phyloP scores from a whole-genome alignment of 2,329 filamentous ascomycete genomes.

The Colletotrichum coccodes region DNA sequence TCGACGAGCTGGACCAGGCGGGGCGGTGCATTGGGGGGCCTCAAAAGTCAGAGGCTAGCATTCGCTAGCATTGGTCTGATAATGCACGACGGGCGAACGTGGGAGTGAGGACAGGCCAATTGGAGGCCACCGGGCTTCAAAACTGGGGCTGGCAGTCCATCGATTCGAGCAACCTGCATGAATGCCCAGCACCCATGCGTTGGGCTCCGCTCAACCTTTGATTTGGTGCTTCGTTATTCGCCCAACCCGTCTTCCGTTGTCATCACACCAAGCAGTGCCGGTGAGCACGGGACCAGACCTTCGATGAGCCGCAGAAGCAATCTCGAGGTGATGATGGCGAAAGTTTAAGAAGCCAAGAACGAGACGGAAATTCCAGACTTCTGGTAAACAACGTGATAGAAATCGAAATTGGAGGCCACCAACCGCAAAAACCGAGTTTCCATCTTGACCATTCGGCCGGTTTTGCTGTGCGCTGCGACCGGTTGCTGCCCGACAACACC shows the following conservation, averaged over 20 bases:
- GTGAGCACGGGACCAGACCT: constrained; percentile 14
- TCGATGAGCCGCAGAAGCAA: not conserved
- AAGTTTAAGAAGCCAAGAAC: not conserved
- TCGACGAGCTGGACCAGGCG: constrained; percentile 11
- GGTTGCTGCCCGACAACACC: not conserved
- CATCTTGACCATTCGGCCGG: not conserved
- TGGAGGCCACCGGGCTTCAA: not conserved
- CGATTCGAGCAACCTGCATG: constrained; percentile 30
- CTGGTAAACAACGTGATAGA: not conserved
- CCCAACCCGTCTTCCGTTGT: not conserved
- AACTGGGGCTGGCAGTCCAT: constrained; percentile 12
- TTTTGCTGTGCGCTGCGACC: not conserved
- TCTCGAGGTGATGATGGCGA: not conserved
- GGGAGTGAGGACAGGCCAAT: constrained; percentile 21
- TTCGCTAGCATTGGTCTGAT: constrained; percentile 9
- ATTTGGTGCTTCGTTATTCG: constrained; percentile 17
- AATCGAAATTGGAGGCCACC: not conserved
- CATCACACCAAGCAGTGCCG: constrained; percentile 10
- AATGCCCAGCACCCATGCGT: constrained; percentile 32
- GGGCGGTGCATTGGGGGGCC: constrained; percentile 32
- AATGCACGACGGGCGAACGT: constrained; percentile 12
- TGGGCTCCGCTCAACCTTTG: constrained; percentile 20
- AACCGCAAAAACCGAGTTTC: not conserved
- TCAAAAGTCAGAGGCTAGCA: constrained; percentile 26
- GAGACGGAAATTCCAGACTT: too few relatives aligned